These are phyloP conservation scores for Cadophora sp. DNA, from an alignment of 2,329 filamentous ascomycete species.

Conservation along the genomic window DNA sequence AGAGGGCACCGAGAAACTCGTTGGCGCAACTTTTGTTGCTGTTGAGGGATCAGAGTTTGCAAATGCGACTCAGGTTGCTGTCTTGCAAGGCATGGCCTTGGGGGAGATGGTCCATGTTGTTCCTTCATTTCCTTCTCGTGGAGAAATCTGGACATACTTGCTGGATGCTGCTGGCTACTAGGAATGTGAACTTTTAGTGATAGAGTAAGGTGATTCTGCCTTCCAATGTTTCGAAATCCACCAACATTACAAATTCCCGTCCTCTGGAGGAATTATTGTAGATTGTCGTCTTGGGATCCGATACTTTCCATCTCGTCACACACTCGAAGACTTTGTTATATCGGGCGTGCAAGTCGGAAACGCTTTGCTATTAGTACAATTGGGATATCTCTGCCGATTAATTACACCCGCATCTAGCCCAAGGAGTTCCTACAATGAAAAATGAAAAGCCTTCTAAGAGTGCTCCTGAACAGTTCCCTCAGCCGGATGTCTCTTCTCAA, in stretches of 20 bases:
- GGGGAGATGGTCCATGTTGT: slow-evolving; percentile 23
- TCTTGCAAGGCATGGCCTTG: slow-evolving; percentile 23
- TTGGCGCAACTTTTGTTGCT: slow-evolving; percentile 26
- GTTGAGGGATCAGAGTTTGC: slow-evolving; percentile 21
- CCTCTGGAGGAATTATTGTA: too few species aligned
- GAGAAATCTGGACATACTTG: slow-evolving; percentile 21
- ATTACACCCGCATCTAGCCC: slow-evolving; percentile 1
- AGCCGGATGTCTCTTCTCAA: slow-evolving; percentile 33
- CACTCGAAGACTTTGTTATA: too few species aligned
- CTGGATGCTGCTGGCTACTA: slow-evolving; percentile 24
- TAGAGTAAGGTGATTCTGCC: too few species aligned
- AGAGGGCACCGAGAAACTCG: slow-evolving; percentile 17
- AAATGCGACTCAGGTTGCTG: slow-evolving; percentile 22
- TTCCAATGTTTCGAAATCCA: too few species aligned
- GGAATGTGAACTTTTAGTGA: background rate
- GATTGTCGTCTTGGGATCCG: too few species aligned
- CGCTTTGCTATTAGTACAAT: slow-evolving; percentile 17
- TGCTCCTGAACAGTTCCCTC: slow-evolving; percentile 18
- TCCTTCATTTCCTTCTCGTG: slow-evolving; percentile 25
- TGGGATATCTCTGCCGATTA: slow-evolving; percentile 21
- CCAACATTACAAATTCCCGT: too few species aligned
- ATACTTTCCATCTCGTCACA: too few species aligned
- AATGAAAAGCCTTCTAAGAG: background rate
- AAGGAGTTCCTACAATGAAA: slow-evolving; percentile 4
- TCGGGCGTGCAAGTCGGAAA: too few species aligned